Percentiles rank a stretch among this genome's conserved stretches.
These are phyloP conservation scores for Linnemannia exigua DNA, from an alignment of 192 early-diverging fungal species.

Conservation along the genomic window DNA sequence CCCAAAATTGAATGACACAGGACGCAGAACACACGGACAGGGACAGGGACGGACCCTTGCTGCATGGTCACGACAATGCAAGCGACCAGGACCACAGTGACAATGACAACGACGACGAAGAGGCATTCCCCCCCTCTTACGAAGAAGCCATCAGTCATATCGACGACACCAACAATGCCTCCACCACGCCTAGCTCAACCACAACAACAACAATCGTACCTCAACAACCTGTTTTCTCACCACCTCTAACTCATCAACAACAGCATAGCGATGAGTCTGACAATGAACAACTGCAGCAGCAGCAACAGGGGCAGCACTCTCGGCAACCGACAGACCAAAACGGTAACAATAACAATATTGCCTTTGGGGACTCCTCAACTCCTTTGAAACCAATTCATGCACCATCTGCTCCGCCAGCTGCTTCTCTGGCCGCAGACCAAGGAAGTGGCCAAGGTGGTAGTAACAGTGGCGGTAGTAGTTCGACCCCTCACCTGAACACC, in stretches of 20 bases:
- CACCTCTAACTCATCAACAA: background rate
- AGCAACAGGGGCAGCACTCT: slow-evolving; percentile 4
- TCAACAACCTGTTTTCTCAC: background rate
- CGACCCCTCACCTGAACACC: background rate
- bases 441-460: background rate
- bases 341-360: background rate
- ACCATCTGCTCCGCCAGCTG: slow-evolving; percentile 5
- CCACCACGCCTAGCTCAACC: background rate
- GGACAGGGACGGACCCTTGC: background rate
- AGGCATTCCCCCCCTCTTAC: slow-evolving; percentile 40
- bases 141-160: slow-evolving; percentile 49
- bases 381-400: background rate
- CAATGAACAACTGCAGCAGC: background rate
- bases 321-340: slow-evolving; percentile 19
- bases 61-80: background rate
- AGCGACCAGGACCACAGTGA: background rate
- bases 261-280: background rate
- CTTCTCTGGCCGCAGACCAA: background rate
- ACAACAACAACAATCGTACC: background rate
- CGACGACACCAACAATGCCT: background rate
- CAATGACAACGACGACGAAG: slow-evolving; percentile 15
- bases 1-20: slow-evolving; percentile 24
- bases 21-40: background rate
- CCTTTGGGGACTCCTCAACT: background rate
- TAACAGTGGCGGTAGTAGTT: background rate